These are phyloP conservation scores for Colletotrichum cereale DNA, from an alignment of 2,329 filamentous ascomycete genomes.

Conservation along the genomic window DNA sequence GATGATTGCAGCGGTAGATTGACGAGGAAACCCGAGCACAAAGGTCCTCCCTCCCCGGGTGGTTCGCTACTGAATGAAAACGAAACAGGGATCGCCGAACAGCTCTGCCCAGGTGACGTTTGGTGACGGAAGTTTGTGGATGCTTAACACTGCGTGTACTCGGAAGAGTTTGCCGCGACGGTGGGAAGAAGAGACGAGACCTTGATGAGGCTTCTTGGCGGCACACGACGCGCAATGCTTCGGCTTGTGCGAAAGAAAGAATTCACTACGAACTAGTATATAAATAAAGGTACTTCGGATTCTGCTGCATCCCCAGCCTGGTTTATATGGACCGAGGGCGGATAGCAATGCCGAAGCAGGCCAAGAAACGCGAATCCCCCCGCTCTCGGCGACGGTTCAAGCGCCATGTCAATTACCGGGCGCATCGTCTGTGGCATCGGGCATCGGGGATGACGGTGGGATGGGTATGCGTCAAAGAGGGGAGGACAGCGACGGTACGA, in stretches of 20 bases:
- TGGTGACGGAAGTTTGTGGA: neutral
- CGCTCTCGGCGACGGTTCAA: neutral
- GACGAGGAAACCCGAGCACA: neutral
- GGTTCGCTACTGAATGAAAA: too few relatives aligned
- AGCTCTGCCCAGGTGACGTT: constrained; percentile 25
- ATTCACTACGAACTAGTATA: neutral
- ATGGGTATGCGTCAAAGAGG: neutral
- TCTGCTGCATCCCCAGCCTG: constrained; percentile 28
- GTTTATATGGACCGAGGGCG: constrained; percentile 36
- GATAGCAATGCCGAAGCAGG: constrained; percentile 33
- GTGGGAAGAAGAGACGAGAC: neutral
- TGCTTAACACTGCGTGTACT: constrained; percentile 22
- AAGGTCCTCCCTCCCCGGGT: neutral
- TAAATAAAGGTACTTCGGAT: neutral
- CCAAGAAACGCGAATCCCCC: constrained; percentile 2
- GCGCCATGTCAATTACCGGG: neutral
- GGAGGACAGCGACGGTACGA: too few relatives aligned
- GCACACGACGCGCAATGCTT: constrained; percentile 21
- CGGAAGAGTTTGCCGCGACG: constrained; percentile 6
- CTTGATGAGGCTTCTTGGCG: neutral
- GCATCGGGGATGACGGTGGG: neutral
- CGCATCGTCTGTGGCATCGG: neutral
- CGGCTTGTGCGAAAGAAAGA: neutral
- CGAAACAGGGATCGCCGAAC: neutral
- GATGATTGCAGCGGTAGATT: neutral